Conservation (phyloP, 345 rosid species). For the Anastatica hierochuntica region DNA sequence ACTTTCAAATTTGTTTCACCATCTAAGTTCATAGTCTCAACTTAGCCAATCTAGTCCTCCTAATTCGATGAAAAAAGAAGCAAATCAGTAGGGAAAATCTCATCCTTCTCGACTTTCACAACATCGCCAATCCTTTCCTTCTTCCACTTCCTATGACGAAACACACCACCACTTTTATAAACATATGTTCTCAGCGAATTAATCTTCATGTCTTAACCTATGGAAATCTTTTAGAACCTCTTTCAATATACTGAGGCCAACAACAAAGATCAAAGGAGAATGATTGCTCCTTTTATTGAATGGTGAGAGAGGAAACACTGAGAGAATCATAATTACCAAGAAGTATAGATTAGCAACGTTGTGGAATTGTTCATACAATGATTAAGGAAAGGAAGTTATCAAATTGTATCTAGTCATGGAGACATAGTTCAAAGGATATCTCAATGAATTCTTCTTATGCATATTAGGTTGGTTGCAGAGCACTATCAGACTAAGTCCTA, state of each 20-base stretch:
- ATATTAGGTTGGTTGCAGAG: constrained; percentile 69
- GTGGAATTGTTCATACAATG: constrained; percentile 83
- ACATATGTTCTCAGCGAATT: constrained; percentile 57
- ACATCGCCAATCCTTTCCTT: constrained; percentile 71
- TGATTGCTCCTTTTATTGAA: constrained; percentile 84
- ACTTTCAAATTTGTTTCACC: constrained; percentile 96
- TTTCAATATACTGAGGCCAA: constrained; percentile 90
- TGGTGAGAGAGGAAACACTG: constrained; percentile 71
- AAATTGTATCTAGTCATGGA: constrained; percentile 80
- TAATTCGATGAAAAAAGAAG: constrained; percentile 78
- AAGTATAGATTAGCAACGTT: constrained; percentile 92
- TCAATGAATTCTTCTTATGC: constrained; percentile 63
- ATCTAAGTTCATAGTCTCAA: constrained; percentile 97
- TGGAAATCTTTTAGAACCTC: constrained; percentile 95
- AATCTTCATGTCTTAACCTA: constrained; percentile 85
- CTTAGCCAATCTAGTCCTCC: constrained; percentile 93
- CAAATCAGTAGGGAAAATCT: constrained; percentile 89
- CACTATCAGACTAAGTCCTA: constrained; percentile 59
- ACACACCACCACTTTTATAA: constrained; percentile 48
- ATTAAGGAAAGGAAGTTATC: constrained; percentile 70
- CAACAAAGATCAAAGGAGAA: constrained; percentile 80
- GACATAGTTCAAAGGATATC: constrained; percentile 65
- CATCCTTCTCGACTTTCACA: constrained; percentile 80
- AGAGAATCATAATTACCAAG: constrained; percentile 66
- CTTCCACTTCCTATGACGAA: constrained; percentile 58